These are phyloP conservation scores for Lizonia empirigonia DNA, from an alignment of 2,329 filamentous ascomycete species.

Conservation along the genomic window DNA sequence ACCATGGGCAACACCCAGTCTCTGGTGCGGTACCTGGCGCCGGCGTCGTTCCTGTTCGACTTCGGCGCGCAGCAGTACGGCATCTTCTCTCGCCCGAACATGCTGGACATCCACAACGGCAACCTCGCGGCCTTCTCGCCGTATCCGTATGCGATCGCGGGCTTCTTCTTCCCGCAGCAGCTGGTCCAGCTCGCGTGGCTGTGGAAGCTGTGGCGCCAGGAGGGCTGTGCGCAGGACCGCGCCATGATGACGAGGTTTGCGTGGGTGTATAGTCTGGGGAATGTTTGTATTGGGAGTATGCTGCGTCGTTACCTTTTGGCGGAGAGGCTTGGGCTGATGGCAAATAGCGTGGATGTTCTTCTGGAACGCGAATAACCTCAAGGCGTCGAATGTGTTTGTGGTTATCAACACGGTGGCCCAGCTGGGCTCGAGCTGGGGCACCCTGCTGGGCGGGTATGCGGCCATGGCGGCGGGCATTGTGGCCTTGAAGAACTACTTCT, in stretches of 20 bases:
- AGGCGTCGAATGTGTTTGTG: constrained; percentile 62
- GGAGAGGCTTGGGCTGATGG: not conserved
- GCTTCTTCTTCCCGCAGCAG: constrained; percentile 67
- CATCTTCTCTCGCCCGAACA: constrained; percentile 61
- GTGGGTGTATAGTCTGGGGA: constrained; percentile 62
- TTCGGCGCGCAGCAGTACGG: constrained; percentile 66
- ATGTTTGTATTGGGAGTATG: constrained; percentile 64
- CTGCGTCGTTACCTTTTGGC: constrained; percentile 6
- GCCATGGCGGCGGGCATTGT: constrained; percentile 60
- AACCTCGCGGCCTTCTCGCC: constrained; percentile 66
- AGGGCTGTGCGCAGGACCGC: constrained; percentile 53
- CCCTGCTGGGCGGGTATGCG: constrained; percentile 58
- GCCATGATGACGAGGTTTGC: constrained; percentile 60
- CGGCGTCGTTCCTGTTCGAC: constrained; percentile 61
- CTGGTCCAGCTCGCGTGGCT: constrained; percentile 64
- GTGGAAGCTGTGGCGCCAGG: constrained; percentile 60
- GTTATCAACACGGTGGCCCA: constrained; percentile 61
- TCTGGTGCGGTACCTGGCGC: constrained; percentile 61
- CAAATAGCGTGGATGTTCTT: constrained; percentile 63
- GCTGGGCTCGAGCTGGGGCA: constrained; percentile 60
- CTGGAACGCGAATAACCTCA: constrained; percentile 61
- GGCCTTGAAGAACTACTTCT: constrained; percentile 57
- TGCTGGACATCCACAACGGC: constrained; percentile 64
- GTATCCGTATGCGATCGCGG: constrained; percentile 63
- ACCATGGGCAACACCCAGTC: constrained; percentile 62